Base-by-base conservation (phyloP, 768 basidiomycete species). In the Pleurotus eryngii region DNA sequence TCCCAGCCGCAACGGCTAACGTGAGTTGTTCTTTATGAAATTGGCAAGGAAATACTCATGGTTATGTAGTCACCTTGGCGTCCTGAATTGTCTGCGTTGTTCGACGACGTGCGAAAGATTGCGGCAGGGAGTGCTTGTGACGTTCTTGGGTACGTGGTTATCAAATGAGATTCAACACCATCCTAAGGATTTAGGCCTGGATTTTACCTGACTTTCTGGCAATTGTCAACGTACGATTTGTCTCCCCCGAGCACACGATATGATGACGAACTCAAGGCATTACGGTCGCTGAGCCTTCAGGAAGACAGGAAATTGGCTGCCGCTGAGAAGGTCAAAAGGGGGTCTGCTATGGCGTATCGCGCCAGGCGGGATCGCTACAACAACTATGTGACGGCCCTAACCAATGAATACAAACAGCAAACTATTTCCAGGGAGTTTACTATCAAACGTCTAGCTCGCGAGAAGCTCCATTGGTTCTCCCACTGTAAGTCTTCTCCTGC, bases 161-260 rank as follows among this genome's bases (percentile, higher is more conserved):
- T 39, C 40, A 24, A 60, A 6, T 59, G 48, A 17, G 9, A 12
- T 53, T 53, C 14, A 20, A 50, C 56, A 38, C 30, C 30, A 53
- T 57, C 55, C 17, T 53, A 62, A 20, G 49, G 61, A 55, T 53
- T 45, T 15, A 97, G 96, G 3, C 87, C 94, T 26, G 90, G 86
- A 2, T 98, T 99, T 74, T 98, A 95, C 66, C 72, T 92, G 46
- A 94, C 95, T 2, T 99, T 98, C 74, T 99, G 97, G 97, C 95
- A 98, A 69, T 72, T 98, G 51, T 89, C 92, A 0, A 89, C 90
- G 35, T 92, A 94, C 65, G 97, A 99, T 70, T 79, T 98, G 35
- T 74, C 83, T 0, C 89, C 91, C 11, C 94, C 95, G 0, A 76
- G 80, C 15, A 66, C 82, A 5, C 83, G 83, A 58, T 99, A 98